A percentile compares a stretch with the other conserved stretches of the same genome.
Conservation (phyloP, 2,329 filamentous ascomycete genomes). For the Hymenotorrendiella dingleyae region DNA sequence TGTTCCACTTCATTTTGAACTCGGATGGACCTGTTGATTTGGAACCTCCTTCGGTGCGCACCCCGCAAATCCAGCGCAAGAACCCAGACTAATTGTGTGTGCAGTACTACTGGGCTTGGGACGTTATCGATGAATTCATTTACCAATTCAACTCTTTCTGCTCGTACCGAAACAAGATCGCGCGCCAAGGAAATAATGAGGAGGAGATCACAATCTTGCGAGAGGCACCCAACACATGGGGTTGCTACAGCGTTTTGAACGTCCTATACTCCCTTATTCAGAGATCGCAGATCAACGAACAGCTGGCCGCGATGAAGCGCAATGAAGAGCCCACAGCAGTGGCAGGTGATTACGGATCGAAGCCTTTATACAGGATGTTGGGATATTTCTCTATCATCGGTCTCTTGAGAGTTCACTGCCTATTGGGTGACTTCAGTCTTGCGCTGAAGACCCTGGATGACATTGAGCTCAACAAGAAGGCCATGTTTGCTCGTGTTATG, state of each 20-base stretch:
- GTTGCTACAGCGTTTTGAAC: slow-evolving; percentile 98
- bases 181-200: slow-evolving; percentile 74
- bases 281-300: slow-evolving; percentile 95
- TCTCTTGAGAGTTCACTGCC: slow-evolving; percentile 88
- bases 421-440: slow-evolving; percentile 95
- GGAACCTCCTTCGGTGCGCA: slow-evolving; percentile 87
- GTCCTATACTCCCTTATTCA: slow-evolving; percentile 99
- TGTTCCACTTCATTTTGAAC: slow-evolving; percentile 99
- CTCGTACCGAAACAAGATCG: slow-evolving; percentile 88
- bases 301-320: slow-evolving; percentile 89
- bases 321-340: slow-evolving; percentile 84
- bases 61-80: slow-evolving; percentile 1
- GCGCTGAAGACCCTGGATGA: slow-evolving; percentile 98
- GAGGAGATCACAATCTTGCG: slow-evolving; percentile 88
- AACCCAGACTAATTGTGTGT: slow-evolving; percentile 17
- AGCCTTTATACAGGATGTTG: slow-evolving; percentile 95
- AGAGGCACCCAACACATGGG: slow-evolving; percentile 98
- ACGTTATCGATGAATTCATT: slow-evolving; percentile 99
- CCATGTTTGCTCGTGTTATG: slow-evolving; percentile 99
- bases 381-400: slow-evolving; percentile 99
- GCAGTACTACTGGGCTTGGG: slow-evolving; percentile 99
- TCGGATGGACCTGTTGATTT: slow-evolving; percentile 97
- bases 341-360: slow-evolving; percentile 90
- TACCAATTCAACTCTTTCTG: slow-evolving; percentile 99
- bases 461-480: slow-evolving; percentile 99